Evolutionary conservation across 495 filamentous ascomycete genomes (phyloP).

Genomic region (Xylaria flabelliformis): DNA sequence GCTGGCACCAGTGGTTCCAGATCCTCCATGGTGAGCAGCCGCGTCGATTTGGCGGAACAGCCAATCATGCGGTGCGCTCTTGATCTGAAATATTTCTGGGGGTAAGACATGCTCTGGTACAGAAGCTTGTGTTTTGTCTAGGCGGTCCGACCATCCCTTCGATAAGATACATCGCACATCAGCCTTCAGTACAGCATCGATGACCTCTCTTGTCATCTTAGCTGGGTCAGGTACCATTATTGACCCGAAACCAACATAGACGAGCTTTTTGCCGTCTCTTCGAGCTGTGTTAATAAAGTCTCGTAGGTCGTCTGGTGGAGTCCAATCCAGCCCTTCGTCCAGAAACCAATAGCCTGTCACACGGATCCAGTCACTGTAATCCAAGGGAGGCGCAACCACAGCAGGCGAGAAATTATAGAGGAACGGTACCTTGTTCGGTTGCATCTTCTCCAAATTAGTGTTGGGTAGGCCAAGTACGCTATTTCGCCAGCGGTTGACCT

Average conservation of each 20-base stretch:
- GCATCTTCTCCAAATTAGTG: slow-evolving; percentile 88
- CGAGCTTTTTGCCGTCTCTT: slow-evolving; percentile 83
- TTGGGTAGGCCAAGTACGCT: slow-evolving; percentile 76
- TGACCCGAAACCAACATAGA: slow-evolving; percentile 96
- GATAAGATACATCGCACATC: slow-evolving; percentile 95
- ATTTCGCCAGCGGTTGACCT: slow-evolving; percentile 93
- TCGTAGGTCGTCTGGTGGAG: slow-evolving; percentile 73
- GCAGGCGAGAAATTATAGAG: slow-evolving; percentile 95
- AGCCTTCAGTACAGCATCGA: slow-evolving; percentile 88
- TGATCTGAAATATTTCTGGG: slow-evolving; percentile 82
- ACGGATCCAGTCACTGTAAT: slow-evolving; percentile 97
- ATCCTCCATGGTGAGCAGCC: slow-evolving; percentile 91
- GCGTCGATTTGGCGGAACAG: slow-evolving; percentile 94
- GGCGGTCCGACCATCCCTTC: slow-evolving; percentile 98
- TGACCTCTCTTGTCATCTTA: slow-evolving; percentile 85
- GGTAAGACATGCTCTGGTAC: slow-evolving; percentile 74
- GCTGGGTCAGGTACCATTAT: slow-evolving; percentile 92
- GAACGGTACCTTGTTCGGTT: slow-evolving; percentile 95
- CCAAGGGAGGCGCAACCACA: slow-evolving; percentile 89
- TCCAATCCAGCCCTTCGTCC: slow-evolving; percentile 78
- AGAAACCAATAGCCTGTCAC: slow-evolving; percentile 99
- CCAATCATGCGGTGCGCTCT: slow-evolving; percentile 95
- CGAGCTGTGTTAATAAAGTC: slow-evolving; percentile 84
- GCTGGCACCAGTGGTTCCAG: slow-evolving; percentile 94
- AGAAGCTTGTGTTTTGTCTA: slow-evolving; percentile 53